phyloP scores from a whole-genome alignment of 352 stramenopile genomes.

The Phytopythium ostracodes region DNA sequence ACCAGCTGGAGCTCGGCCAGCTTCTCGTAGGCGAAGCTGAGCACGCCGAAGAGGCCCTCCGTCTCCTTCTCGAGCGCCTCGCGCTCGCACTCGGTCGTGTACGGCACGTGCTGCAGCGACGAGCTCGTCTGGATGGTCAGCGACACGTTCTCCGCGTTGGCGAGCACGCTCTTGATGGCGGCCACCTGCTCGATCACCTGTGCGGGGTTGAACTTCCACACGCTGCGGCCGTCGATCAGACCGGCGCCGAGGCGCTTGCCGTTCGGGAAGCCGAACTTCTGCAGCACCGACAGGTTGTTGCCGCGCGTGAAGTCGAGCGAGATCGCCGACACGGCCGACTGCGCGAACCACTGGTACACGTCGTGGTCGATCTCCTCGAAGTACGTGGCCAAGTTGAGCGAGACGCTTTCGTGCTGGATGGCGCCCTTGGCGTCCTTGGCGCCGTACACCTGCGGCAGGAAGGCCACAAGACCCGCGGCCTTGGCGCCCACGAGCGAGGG shows the following conservation, averaged over 20 bases:
- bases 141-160: constrained; percentile 30
- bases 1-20: constrained; percentile 83
- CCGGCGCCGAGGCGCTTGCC: constrained; percentile 86
- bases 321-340: constrained; percentile 69
- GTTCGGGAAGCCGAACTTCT: constrained; percentile 83
- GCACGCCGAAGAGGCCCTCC: constrained; percentile 62
- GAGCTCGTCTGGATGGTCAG: constrained; percentile 87
- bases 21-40: constrained; percentile 91
- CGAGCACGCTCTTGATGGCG: constrained; percentile 61
- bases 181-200: constrained; percentile 44
- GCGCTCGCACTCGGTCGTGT: constrained; percentile 76
- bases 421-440: constrained; percentile 43
- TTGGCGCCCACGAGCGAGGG: constrained; percentile 81
- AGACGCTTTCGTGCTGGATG: constrained; percentile 55
- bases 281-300: constrained; percentile 75
- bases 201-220: constrained; percentile 87
- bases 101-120: constrained; percentile 89
- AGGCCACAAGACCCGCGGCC: constrained; percentile 45
- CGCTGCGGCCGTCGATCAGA: constrained; percentile 87
- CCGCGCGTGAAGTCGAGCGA: constrained; percentile 92
- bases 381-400: constrained; percentile 82
- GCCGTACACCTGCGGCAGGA: constrained; percentile 68
- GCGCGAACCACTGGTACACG: constrained; percentile 89
- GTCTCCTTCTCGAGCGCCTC: constrained; percentile 65
- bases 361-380: constrained; percentile 88